phyloP scores from a whole-genome alignment of 2,329 filamentous ascomycete species.

The Exophiala mesophila region DNA sequence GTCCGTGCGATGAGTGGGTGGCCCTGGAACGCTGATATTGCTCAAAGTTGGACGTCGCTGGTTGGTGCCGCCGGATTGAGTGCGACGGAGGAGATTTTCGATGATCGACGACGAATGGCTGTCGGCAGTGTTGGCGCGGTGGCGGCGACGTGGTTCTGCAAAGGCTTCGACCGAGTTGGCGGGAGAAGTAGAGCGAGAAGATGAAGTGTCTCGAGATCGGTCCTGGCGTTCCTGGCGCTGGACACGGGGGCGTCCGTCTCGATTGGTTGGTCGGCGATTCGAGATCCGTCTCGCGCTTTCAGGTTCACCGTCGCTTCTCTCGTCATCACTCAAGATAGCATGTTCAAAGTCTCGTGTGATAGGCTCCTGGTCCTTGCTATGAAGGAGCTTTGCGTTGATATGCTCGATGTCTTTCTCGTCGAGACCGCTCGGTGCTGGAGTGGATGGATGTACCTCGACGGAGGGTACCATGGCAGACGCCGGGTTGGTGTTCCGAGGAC shows the following conservation, averaged over 20 bases:
- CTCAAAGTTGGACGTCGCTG: constrained; percentile 57
- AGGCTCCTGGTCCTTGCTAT: constrained; percentile 22
- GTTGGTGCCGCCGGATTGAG: constrained; percentile 65
- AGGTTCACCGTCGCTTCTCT: constrained; percentile 32
- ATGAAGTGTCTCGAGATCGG: constrained; percentile 46
- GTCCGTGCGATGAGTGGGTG: constrained; percentile 41
- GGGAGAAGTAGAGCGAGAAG: constrained; percentile 70
- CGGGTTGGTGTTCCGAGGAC: constrained; percentile 27
- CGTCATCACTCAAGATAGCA: constrained; percentile 72
- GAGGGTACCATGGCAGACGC: constrained; percentile 41
- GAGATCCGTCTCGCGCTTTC: constrained; percentile 35
- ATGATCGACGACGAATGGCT: constrained; percentile 54
- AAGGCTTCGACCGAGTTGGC: constrained; percentile 98
- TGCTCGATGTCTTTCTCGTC: constrained; percentile 35
- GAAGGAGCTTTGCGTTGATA: constrained; percentile 30
- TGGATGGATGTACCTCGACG: constrained; percentile 18
- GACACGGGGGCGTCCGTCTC: constrained; percentile 18
- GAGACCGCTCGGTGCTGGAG: constrained; percentile 33
- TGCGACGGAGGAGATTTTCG: constrained; percentile 53
- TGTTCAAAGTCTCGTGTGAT: constrained; percentile 78
- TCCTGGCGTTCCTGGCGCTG: constrained; percentile 33
- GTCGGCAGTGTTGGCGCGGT: constrained; percentile 65
- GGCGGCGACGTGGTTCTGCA: constrained; percentile 79
- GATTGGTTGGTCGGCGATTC: constrained; percentile 21
- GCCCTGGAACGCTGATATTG: constrained; percentile 47